These are phyloP conservation scores for Eragrostis tef DNA, from an alignment of 202 grass and related monocot species.

Conservation along the genomic window DNA sequence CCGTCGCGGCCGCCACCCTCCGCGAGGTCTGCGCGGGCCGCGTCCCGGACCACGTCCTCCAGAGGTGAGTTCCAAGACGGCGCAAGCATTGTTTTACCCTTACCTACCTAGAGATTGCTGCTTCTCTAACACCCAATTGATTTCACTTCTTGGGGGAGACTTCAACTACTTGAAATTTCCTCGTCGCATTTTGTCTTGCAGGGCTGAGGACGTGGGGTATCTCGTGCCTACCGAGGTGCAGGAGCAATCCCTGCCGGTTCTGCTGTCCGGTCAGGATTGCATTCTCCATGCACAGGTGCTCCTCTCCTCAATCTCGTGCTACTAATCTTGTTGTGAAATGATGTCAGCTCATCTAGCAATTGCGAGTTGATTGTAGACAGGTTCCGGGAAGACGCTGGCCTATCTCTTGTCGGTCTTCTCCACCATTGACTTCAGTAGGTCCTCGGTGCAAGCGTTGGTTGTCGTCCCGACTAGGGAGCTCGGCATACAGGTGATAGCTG, in stretches of 20 bases:
- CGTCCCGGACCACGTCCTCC: slow-evolving; percentile 68
- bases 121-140: background rate
- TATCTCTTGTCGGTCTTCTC: slow-evolving; percentile 80
- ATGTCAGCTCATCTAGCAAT: background rate
- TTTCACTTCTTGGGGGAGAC: too few species aligned
- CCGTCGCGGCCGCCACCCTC: slow-evolving; percentile 50
- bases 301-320: slow-evolving; percentile 8
- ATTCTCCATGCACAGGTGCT: slow-evolving; percentile 92
- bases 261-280: slow-evolving; percentile 78
- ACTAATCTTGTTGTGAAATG: background rate
- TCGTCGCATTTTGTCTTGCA: slow-evolving; percentile 42
- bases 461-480: slow-evolving; percentile 91
- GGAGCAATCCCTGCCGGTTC: slow-evolving; percentile 73
- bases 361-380: slow-evolving; percentile 62
- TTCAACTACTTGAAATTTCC: background rate
- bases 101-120: background rate
- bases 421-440: slow-evolving; percentile 67
- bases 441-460: slow-evolving; percentile 80
- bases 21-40: slow-evolving; percentile 68
- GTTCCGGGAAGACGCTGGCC: slow-evolving; percentile 92
- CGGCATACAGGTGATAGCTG: slow-evolving; percentile 75
- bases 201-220: slow-evolving; percentile 80
- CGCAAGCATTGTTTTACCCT: background rate
- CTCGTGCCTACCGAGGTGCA: slow-evolving; percentile 72
- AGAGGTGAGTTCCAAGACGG: slow-evolving; percentile 44